Percentiles rank a stretch among this genome's conserved stretches.
Conservation (phyloP, 768 basidiomycete species). For the Boletus patriciae region DNA sequence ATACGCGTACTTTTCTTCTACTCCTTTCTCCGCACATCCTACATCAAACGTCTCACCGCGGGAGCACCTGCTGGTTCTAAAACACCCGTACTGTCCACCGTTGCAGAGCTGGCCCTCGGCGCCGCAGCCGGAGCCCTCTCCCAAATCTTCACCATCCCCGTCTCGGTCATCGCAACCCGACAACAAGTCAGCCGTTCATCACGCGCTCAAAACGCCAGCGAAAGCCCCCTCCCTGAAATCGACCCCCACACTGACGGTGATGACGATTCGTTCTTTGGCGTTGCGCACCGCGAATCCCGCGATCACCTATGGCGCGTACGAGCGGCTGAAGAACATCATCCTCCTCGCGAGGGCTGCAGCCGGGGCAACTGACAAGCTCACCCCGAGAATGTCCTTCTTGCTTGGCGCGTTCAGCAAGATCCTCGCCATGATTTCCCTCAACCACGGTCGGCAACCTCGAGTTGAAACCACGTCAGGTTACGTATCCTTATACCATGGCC, state of each 20-base stretch:
- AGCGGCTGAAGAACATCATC: constrained; percentile 79
- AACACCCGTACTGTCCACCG: constrained; percentile 63
- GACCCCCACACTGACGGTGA: constrained; percentile 5
- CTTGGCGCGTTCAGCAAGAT: constrained; percentile 95
- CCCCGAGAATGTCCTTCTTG: constrained; percentile 75
- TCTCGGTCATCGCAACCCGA: constrained; percentile 94
- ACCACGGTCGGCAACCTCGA: neutral
- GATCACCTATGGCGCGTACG: constrained; percentile 95
- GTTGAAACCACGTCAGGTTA: constrained; percentile 55
- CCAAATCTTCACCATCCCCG: constrained; percentile 98
- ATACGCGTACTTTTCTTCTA: constrained; percentile 99
- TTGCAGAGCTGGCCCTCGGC: constrained; percentile 82
- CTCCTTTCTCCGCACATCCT: constrained; percentile 81
- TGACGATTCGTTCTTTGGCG: constrained; percentile 75
- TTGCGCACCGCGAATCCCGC: constrained; percentile 95
- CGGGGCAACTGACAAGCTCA: constrained; percentile 56
- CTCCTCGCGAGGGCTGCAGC: constrained; percentile 53
- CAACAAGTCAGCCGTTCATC: constrained; percentile 78
- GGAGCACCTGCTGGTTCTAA: constrained; percentile 62
- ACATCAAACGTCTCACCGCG: constrained; percentile 67
- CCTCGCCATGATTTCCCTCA: constrained; percentile 70
- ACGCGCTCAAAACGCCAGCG: neutral
- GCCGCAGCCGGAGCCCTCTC: constrained; percentile 92
- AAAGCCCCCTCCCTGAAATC: neutral
- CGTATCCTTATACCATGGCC: constrained; percentile 94